Evolutionary conservation across 805 yeast species (phyloP), one percentile per base, ranked within the genome.

Genomic region (Suhomyces prunicola): DNA sequence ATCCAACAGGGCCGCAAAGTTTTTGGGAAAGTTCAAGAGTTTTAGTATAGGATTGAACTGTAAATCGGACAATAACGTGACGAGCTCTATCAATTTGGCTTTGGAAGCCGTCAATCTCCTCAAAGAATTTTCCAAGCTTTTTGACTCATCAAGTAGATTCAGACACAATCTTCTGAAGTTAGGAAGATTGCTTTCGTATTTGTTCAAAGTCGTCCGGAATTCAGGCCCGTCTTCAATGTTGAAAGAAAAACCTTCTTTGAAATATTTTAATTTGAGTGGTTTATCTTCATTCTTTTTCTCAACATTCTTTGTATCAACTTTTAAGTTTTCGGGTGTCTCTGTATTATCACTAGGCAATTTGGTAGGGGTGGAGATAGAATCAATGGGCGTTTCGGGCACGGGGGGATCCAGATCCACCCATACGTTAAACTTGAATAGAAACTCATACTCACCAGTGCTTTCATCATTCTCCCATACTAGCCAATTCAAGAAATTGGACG

Each of bases 221-320:
- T 73, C 77, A 5, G 80, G 80, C 0, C 80, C 80, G 56, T 76
- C 80, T 46, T 74, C 76, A 15, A 72, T 60, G 36, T 61, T 65
- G 52, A 74, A 73, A 33, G 57, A 63, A 52, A 72, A 74, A 4
- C 64, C 72, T 36, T 57, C 63, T 45, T 69, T 63, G 50, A 63
- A 66, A 29, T 69, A 68, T 2, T 47, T 44, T 7, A 55, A 44
- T 23, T 47, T 48, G 40, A 54, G 48, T 33, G 44, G 24, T 6
- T 40, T 40, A 10, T 40, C 24, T 40, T 40, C 17, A 33, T 13
- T 6, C 17, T 33, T 33, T n/a, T 33, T 33, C 15, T 31, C 35
- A 5, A 12, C 35, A 5, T 2, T 31, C 15, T 31, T 27, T 9
- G 29, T 6, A 29, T 29, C 17, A 31, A 31, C n/a, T 31, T 31